Percentiles rank a stretch among this genome's conserved stretches.
These are phyloP conservation scores for Coemansia sp. DNA, from an alignment of 192 early-diverging fungal genomes.

Conservation along the genomic window DNA sequence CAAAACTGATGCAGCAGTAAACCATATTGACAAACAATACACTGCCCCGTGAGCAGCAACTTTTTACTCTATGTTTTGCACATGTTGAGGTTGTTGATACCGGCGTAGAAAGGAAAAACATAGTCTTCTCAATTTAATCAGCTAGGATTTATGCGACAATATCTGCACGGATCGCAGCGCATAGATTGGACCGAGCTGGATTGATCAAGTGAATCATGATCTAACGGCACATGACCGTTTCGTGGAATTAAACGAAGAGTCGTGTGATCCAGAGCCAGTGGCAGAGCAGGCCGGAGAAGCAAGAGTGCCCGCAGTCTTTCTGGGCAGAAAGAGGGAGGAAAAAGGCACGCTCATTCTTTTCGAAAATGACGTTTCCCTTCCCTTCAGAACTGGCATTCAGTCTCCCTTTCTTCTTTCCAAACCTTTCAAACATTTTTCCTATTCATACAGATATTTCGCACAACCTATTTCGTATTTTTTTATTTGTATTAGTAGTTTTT, in stretches of 20 bases:
- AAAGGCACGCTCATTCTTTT: not conserved
- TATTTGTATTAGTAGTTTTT: constrained; percentile 1
- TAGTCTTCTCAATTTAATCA: not conserved
- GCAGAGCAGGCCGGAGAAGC: not conserved
- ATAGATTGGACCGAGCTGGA: not conserved
- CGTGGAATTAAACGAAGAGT: not conserved
- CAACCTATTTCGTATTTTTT: not conserved
- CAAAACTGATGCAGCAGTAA: not conserved
- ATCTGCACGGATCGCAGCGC: not conserved
- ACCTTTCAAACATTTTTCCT: not conserved
- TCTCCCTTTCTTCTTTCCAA: not conserved
- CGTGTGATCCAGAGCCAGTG: not conserved
- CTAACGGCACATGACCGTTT: not conserved
- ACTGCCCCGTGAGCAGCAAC: not conserved
- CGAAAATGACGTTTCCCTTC: not conserved
- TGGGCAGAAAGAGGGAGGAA: not conserved
- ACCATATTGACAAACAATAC: not conserved
- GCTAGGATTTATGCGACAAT: not conserved
- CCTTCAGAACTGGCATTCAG: not conserved
- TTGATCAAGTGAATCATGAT: not conserved
- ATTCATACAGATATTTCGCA: not conserved
- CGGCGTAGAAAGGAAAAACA: not conserved
- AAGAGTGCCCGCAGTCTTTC: not conserved
- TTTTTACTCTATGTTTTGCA: too few species aligned
- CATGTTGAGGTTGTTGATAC: too few species aligned